A percentile compares a stretch with the other conserved stretches of the same genome.
phyloP scores from a whole-genome alignment of 2,329 filamentous ascomycete genomes.

The Eutypella sp. region DNA sequence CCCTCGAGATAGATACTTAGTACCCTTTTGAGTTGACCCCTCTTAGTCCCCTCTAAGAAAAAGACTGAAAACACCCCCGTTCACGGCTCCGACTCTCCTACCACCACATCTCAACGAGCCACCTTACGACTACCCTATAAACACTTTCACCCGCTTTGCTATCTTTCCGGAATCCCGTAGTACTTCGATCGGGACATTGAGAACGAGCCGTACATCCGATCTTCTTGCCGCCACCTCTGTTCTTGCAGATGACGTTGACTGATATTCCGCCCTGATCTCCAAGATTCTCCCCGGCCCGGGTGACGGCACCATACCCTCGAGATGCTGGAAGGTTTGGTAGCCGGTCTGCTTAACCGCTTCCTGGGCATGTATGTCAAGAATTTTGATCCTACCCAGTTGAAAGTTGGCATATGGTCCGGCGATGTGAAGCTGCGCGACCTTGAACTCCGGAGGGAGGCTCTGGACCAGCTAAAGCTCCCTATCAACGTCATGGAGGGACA shows the following conservation, averaged over 20 bases:
- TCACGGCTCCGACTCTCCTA: no score
- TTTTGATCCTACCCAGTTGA: slow-evolving; percentile 95
- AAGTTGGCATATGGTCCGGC: slow-evolving; percentile 98
- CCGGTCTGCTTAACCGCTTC: slow-evolving; percentile 96
- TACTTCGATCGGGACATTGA: background rate
- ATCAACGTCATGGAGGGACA: slow-evolving; percentile 97
- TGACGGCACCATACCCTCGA: slow-evolving; percentile 58
- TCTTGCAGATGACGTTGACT: slow-evolving; percentile 27
- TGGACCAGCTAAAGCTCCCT: slow-evolving; percentile 93
- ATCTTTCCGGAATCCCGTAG: background rate
- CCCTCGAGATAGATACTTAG: no score
- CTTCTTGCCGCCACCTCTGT: background rate
- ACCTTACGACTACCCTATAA: no score
- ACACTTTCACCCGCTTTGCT: background rate
- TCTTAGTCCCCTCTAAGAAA: no score
- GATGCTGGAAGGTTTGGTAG: slow-evolving; percentile 97
- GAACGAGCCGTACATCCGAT: background rate
- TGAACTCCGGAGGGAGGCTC: slow-evolving; percentile 86
- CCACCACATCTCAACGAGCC: no score
- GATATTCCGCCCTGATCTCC: slow-evolving; percentile 19
- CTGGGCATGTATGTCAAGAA: slow-evolving; percentile 99
- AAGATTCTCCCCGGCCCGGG: slow-evolving; percentile 58
- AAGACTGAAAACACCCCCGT: no score
- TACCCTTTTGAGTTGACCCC: no score
- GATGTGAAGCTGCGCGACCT: slow-evolving; percentile 94